Conservation (phyloP, 2,329 filamentous ascomycete species). For the Phoma herbarum region DNA sequence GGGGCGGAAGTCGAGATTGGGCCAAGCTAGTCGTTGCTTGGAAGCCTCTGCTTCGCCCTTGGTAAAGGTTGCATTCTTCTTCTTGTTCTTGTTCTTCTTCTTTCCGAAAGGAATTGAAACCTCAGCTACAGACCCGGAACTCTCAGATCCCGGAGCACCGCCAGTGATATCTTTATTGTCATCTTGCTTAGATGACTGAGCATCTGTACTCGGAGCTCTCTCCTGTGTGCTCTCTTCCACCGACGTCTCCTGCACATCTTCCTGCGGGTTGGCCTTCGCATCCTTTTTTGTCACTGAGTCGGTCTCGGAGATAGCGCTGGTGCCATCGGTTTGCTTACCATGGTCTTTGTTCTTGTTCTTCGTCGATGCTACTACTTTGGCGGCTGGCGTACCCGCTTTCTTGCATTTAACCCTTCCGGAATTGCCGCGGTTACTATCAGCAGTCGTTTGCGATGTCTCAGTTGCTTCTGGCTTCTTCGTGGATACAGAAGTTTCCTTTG, state of each 20-base stretch:
- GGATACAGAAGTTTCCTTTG: not conserved
- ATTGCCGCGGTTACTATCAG: slow-evolving; percentile 4
- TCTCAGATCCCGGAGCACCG: slow-evolving; percentile 17
- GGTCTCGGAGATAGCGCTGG: slow-evolving; percentile 12
- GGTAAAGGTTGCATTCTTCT: slow-evolving; percentile 30
- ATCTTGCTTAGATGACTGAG: slow-evolving; percentile 19
- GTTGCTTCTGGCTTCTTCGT: not conserved
- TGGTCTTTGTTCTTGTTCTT: slow-evolving; percentile 3
- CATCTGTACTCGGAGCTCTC: slow-evolving; percentile 6
- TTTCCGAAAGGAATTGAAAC: slow-evolving; percentile 28
- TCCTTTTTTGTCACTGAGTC: slow-evolving; percentile 29
- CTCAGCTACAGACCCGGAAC: not conserved
- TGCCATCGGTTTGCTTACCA: slow-evolving; percentile 27
- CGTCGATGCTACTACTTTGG: not conserved
- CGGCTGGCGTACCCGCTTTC: not conserved
- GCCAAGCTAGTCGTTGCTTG: slow-evolving; percentile 5
- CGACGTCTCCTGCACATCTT: not conserved
- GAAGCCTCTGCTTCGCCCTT: not conserved
- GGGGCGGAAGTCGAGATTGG: slow-evolving; percentile 8
- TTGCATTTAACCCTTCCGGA: slow-evolving; percentile 15
- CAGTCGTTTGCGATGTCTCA: not conserved
- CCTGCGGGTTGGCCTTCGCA: slow-evolving; percentile 9
- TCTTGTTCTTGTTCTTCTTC: slow-evolving; percentile 53
- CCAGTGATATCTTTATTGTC: not conserved
- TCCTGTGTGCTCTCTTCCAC: not conserved